phyloP scores from a whole-genome alignment of 495 filamentous ascomycete genomes.

The Parachaetomium inaequale region DNA sequence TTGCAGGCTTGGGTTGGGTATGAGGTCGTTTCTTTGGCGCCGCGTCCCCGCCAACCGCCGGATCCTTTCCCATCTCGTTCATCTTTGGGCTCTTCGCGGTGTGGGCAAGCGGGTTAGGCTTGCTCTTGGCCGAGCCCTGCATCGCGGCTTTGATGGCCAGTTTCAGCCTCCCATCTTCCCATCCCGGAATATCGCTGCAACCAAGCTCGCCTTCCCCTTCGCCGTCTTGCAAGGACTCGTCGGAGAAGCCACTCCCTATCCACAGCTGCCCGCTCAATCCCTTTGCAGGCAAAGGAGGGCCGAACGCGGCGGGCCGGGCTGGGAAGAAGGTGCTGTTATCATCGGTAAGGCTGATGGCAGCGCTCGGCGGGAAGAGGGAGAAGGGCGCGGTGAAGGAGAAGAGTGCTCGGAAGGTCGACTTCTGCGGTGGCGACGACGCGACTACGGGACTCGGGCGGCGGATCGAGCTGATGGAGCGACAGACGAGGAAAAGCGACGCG shows the following conservation, averaged over 20 bases:
- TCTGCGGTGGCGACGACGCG: conserved; percentile 27
- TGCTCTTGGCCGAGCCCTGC: conserved; percentile 24
- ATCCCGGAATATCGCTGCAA: conserved; percentile 94
- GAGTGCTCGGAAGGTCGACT: conserved; percentile 37
- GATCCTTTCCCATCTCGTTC: conserved; percentile 21
- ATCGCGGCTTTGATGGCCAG: conserved; percentile 22
- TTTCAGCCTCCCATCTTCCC: conserved; percentile 54
- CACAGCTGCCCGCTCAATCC: conserved; percentile 83
- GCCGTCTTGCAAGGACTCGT: conserved; percentile 61
- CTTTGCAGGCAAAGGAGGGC: conserved; percentile 67
- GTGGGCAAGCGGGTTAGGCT: conserved; percentile 9
- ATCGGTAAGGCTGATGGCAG: conserved; percentile 92
- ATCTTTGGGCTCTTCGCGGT: conserved; percentile 19
- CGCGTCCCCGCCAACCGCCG: conserved; percentile 25
- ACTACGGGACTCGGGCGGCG: conserved; percentile 27
- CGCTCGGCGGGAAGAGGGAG: conserved; percentile 88
- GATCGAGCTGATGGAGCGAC: conserved; percentile 39
- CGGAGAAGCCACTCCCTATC: conserved; percentile 86
- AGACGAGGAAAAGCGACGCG: conserved; percentile 47
- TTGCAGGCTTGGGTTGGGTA: conserved; percentile 28
- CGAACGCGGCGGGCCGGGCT: conserved; percentile 89
- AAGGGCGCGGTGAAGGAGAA: conserved; percentile 52
- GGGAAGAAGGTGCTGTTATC: conserved; percentile 97
- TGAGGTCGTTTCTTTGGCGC: conserved; percentile 23
- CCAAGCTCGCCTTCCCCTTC: conserved; percentile 84